These are phyloP conservation scores for Amanita pseudoporphyria DNA, from an alignment of 768 basidiomycete genomes.

Conservation along the genomic window DNA sequence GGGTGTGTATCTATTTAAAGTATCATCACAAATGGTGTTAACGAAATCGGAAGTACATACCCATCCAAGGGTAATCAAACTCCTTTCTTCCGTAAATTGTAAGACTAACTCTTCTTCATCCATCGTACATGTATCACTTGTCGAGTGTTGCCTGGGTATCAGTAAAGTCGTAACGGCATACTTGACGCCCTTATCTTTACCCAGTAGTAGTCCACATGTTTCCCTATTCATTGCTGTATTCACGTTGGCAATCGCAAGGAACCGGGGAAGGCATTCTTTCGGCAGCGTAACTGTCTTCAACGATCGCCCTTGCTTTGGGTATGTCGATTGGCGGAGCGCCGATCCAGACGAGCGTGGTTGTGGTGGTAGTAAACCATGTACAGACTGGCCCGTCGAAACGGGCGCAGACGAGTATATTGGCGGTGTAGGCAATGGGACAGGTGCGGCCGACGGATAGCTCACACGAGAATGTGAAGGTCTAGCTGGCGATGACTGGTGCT, in stretches of 20 bases:
- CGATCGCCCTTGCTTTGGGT: conserved; percentile 12
- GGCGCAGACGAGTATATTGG: not conserved
- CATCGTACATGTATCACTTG: conserved; percentile 90
- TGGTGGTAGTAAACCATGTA: not conserved
- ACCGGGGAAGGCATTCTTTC: conserved; percentile 60
- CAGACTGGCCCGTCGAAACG: not conserved
- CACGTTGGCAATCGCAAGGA: conserved; percentile 64
- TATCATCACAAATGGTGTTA: not conserved
- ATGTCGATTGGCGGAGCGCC: conserved; percentile 11
- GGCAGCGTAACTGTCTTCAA: conserved; percentile 65
- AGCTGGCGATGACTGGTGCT: not conserved
- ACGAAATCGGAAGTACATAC: conserved; percentile 33
- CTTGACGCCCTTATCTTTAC: conserved; percentile 50
- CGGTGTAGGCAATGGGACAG: conserved; percentile 4
- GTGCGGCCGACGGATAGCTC: not conserved
- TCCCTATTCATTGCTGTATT: conserved; percentile 77
- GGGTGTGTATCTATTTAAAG: conserved; percentile 70
- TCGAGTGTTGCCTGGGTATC: conserved; percentile 83
- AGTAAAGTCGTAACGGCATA: conserved; percentile 73
- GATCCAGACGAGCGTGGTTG: not conserved
- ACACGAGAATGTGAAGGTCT: conserved; percentile 1
- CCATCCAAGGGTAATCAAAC: conserved; percentile 86
- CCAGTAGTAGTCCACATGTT: conserved; percentile 81
- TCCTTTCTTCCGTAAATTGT: conserved; percentile 74
- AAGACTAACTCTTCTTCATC: conserved; percentile 82